phyloP scores from a whole-genome alignment of 371 early-diverging fungal genomes.

The Mortierella sp. region DNA sequence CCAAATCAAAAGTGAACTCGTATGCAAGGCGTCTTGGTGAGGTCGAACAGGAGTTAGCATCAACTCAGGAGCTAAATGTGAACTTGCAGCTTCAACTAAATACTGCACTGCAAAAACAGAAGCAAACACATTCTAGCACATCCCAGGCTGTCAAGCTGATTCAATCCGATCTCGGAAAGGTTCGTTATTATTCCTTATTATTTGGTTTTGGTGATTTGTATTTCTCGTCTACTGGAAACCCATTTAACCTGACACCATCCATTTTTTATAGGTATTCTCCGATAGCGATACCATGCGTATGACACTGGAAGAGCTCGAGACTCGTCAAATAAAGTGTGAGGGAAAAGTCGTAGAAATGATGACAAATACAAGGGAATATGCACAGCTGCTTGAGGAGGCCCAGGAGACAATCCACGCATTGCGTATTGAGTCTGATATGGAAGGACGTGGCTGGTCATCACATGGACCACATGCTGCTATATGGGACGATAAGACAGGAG shows the following conservation, averaged over 20 bases:
- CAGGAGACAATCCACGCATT: conserved; percentile 72
- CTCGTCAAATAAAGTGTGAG: conserved; percentile 71
- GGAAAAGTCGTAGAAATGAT: conserved; percentile 72
- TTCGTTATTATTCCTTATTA: conserved; percentile 22
- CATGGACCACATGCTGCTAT: conserved; percentile 39
- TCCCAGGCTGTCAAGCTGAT: conserved; percentile 73
- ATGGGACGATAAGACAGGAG: conserved; percentile 49
- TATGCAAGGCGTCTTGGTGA: conserved; percentile 75
- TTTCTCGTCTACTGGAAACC: neutral
- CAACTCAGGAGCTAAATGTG: conserved; percentile 73
- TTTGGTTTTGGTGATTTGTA: neutral
- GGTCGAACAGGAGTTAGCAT: conserved; percentile 72
- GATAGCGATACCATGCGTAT: conserved; percentile 73
- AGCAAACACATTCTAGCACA: conserved; percentile 71
- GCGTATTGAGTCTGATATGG: conserved; percentile 46
- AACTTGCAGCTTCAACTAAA: conserved; percentile 69
- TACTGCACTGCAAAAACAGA: conserved; percentile 69
- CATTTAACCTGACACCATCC: neutral
- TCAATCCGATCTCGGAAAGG: conserved; percentile 73
- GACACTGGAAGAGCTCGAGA: conserved; percentile 73
- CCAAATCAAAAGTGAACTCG: conserved; percentile 68
- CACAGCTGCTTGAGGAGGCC: conserved; percentile 71
- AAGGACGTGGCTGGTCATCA: conserved; percentile 50
- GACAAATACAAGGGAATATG: conserved; percentile 75
- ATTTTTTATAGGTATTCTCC: conserved; percentile 60